phyloP scores from a whole-genome alignment of 1,284 basidiomycete genomes.

The Chondrostereum purpureum region DNA sequence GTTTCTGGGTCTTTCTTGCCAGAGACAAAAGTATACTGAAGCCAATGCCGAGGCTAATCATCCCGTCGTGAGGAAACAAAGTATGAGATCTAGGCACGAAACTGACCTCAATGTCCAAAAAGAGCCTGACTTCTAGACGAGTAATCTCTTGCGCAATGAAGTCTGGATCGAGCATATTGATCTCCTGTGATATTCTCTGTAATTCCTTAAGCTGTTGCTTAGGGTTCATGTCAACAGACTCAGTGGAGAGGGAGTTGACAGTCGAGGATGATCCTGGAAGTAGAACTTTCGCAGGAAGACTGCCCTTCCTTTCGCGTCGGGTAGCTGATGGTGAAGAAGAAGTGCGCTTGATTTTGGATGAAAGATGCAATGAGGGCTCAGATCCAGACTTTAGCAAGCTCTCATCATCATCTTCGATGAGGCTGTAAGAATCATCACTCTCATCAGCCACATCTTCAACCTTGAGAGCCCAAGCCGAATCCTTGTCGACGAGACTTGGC shows the following conservation, averaged over 20 bases:
- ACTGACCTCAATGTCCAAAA: constrained; percentile 64
- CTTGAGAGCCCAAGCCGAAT: constrained; percentile 65
- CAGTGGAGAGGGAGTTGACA: constrained; percentile 17
- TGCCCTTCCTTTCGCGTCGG: constrained; percentile 55
- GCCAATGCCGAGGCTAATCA: constrained; percentile 71
- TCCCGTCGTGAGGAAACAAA: constrained; percentile 8
- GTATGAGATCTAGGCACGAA: not conserved
- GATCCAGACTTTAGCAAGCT: constrained; percentile 24
- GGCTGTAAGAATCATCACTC: constrained; percentile 51
- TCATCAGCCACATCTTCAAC: constrained; percentile 51
- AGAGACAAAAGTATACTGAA: constrained; percentile 63
- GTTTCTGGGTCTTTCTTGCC: constrained; percentile 56
- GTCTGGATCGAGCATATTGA: constrained; percentile 47
- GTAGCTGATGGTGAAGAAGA: constrained; percentile 16
- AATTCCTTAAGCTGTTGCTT: constrained; percentile 63
- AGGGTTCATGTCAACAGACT: constrained; percentile 23
- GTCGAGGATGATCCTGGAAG: constrained; percentile 19
- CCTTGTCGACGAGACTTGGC: constrained; percentile 53
- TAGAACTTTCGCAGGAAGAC: constrained; percentile 45
- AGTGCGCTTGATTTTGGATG: constrained; percentile 15
- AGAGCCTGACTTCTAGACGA: constrained; percentile 52
- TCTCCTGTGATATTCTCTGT: constrained; percentile 43
- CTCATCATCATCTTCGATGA: constrained; percentile 48
- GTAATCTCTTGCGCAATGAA: constrained; percentile 78
- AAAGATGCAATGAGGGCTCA: not conserved